Evolutionary conservation across 148 eudicot genomes (phyloP), one percentile per base, ranked within the genome.

Genomic region (Cornus kousa): DNA sequence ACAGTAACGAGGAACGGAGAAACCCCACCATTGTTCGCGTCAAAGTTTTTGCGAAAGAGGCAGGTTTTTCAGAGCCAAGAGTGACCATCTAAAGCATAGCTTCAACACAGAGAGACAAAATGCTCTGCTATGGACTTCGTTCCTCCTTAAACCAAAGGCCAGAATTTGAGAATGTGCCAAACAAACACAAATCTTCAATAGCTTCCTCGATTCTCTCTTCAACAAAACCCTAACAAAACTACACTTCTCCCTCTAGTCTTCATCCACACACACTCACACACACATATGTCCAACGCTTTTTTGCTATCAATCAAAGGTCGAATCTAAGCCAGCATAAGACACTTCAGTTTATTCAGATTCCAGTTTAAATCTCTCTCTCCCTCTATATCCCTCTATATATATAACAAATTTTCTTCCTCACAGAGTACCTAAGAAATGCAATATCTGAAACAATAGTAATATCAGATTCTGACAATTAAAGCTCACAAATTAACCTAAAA

Each of bases 1-100:
- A 57, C 92, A 91, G 85, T 87, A 91, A 35, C 94, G 77, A 4
- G 94, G 94, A 31, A 91, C 94, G 0, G 94, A 91, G 72, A 91
- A 91, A 0, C 94, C 5, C 94, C 94, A 22, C 94, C 94, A 74
- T 91, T 91, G 39, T 91, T 91, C 5, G 94, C 91, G 79, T 90
- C 94, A n/a, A n/a, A n/a, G n/a, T n/a, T n/a, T n/a, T n/a, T n/a
- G n/a, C n/a, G n/a, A n/a, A n/a, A n/a, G n/a, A n/a, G n/a, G n/a
- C n/a, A n/a, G n/a, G n/a, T n/a, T n/a, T n/a, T n/a, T 24, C 33
- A 48, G 60, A 43, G 60, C 28, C 22, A 71, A 23, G 22, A 39
- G 39, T n/a, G n/a, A n/a, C n/a, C n/a, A n/a, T n/a, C n/a, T n/a
- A n/a, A n/a, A n/a, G n/a, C n/a, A n/a, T n/a, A n/a, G n/a, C n/a